Evolutionary conservation across 441 rosid species (phyloP).

Genomic region (Bocquillonia castaneifolia): DNA sequence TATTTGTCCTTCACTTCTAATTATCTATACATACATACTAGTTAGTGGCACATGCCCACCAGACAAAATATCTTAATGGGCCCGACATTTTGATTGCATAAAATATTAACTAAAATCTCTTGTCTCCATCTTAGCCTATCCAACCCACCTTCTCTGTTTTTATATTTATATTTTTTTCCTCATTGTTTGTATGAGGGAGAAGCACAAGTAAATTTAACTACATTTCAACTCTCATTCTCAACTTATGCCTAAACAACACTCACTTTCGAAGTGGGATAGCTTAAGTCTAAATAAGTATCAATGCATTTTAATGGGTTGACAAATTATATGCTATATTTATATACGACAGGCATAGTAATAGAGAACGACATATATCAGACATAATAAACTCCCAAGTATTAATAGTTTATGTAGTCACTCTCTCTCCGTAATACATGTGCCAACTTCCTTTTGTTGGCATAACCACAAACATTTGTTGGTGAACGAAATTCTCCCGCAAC

Average conservation of each 20-base stretch:
- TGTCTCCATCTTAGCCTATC: background rate
- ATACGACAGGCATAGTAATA: too few species aligned
- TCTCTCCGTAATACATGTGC: background rate
- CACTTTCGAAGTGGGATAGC: too few species aligned
- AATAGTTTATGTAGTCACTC: background rate
- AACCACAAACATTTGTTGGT: background rate
- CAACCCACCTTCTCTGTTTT: background rate
- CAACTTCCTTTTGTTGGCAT: background rate
- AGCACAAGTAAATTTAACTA: too few species aligned
- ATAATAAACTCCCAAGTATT: background rate
- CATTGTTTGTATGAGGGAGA: too few species aligned
- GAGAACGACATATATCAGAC: background rate
- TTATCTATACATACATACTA: too few species aligned
- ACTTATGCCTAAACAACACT: too few species aligned
- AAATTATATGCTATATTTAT: too few species aligned
- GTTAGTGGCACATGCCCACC: slow-evolving; percentile 1
- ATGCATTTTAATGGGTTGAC: too few species aligned
- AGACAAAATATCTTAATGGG: background rate
- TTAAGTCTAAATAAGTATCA: too few species aligned
- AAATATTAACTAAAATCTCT: background rate
- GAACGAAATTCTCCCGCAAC: background rate
- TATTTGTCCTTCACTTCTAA: background rate
- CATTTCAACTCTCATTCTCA: too few species aligned
- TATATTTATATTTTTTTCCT: too few species aligned
- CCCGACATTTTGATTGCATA: slow-evolving; percentile 4